Evolutionary conservation across 306 rosid species (phyloP).

Genomic region (Mucuna pruriens): DNA sequence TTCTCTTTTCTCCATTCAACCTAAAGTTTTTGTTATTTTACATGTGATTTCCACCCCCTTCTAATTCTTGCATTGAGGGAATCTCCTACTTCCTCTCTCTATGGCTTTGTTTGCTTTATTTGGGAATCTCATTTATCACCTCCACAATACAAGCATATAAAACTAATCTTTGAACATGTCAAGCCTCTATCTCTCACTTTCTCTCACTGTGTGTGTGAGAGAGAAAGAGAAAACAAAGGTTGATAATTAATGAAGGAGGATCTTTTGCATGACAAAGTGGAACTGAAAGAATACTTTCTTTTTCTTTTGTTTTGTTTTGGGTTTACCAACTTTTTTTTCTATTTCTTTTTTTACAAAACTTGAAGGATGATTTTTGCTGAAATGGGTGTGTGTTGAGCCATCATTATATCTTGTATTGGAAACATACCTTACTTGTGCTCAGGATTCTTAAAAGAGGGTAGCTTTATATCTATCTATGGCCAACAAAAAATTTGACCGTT

Average conservation of each 20-base stretch:
- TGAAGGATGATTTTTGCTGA: constrained; percentile 21
- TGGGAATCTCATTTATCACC: constrained; percentile 82
- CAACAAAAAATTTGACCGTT: constrained; percentile 53
- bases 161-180: constrained; percentile 78
- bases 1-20: constrained; percentile 45
- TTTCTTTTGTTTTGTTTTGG: constrained; percentile 9
- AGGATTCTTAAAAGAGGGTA: constrained; percentile 52
- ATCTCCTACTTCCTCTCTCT: constrained; percentile 41
- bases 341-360: constrained; percentile 12
- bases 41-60: constrained; percentile 63
- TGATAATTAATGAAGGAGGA: constrained; percentile 48
- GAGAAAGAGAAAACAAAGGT: constrained; percentile 32
- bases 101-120: constrained; percentile 42
- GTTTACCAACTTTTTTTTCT: constrained; percentile 10
- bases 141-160: constrained; percentile 64
- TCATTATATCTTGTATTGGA: constrained; percentile 81
- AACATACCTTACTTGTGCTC: constrained; percentile 71
- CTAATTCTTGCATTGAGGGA: constrained; percentile 50
- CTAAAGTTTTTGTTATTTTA: constrained; percentile 52
- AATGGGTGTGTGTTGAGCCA: constrained; percentile 49
- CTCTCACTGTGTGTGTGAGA: constrained; percentile 40
- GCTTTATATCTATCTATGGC: constrained; percentile 45
- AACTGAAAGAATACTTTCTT: constrained; percentile 38
- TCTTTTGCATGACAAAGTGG: constrained; percentile 49
- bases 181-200: constrained; percentile 52